Percentiles rank a stretch among this genome's conserved stretches.
These are phyloP conservation scores for Ganoderma sp. DNA, from an alignment of 1,284 basidiomycete species.

Conservation along the genomic window DNA sequence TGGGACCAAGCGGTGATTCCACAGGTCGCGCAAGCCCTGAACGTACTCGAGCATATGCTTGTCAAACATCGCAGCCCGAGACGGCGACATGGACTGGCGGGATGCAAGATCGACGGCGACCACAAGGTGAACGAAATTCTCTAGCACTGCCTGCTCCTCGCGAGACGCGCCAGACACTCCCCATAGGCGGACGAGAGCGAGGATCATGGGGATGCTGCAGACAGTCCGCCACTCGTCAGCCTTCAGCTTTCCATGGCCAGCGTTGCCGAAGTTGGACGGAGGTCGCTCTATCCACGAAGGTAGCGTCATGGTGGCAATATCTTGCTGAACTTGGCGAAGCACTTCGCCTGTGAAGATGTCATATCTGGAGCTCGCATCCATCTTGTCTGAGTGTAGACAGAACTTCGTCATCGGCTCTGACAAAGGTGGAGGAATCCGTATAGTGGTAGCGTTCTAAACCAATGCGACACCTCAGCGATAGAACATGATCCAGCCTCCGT, in stretches of 20 bases:
- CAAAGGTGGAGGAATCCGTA: neutral
- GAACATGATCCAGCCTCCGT: too few species aligned
- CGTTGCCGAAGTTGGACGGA: constrained; percentile 41
- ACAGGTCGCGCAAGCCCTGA: constrained; percentile 37
- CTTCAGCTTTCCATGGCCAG: constrained; percentile 42
- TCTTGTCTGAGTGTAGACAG: neutral
- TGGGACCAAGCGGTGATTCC: constrained; percentile 38
- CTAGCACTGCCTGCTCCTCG: constrained; percentile 35
- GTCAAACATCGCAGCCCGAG: constrained; percentile 31
- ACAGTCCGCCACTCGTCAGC: constrained; percentile 47
- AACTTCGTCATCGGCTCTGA: neutral
- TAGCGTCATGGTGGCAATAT: constrained; percentile 38
- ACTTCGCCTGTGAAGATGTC: constrained; percentile 21
- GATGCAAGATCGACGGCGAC: constrained; percentile 13
- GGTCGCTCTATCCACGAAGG: constrained; percentile 42
- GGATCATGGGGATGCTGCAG: constrained; percentile 39
- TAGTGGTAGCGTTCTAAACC: too few species aligned
- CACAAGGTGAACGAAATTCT: constrained; percentile 40
- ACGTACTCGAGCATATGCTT: constrained; percentile 42
- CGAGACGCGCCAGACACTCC: constrained; percentile 22
- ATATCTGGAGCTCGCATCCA: neutral
- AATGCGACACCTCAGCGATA: too few species aligned
- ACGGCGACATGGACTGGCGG: constrained; percentile 7
- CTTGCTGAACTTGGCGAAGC: constrained; percentile 35
- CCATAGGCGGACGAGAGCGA: constrained; percentile 46